Base-by-base conservation (phyloP, 225 moss, liverwort and hornwort genomes). In the Pleurozium schreberi region DNA sequence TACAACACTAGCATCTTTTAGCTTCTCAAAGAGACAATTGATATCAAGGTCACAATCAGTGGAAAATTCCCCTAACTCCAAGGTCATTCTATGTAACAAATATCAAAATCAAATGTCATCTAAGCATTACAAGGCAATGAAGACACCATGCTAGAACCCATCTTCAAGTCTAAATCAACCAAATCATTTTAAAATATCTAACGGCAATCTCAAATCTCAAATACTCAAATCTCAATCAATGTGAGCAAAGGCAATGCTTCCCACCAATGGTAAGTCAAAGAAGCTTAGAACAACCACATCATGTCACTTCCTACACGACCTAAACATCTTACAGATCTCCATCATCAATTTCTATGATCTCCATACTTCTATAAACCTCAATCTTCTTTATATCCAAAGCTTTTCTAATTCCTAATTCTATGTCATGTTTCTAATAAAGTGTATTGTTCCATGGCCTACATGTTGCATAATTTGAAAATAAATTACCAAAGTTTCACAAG, bases 331-430 rank as follows among this genome's bases (percentile, higher is more conserved):
- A 12, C 9, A 3, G 34, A 8, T 76, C 53, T 13, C 2, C 34
- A 75, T 33, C 50, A 20, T 21, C 20, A 13, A 75, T 5, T 34
- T 55, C 10, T 25, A 26, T 10, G 6, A 55, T 14, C 55, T 55
- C n/a, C n/a, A 15, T 1, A 55, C 6, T 10, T 0, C 0, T 17
- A 11, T 26, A 10, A n/a, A n/a, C 38, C 55, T 55, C 2, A 0
- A 26, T 10, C 1, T n/a, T n/a, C 26, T 11, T n/a, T n/a, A n/a
- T n/a, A 15, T 38, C n/a, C 7, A 25, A 57, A 79, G 26, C 6
- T 23, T 15, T 17, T 55, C 26, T 15, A 55, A 78, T 7, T 79
- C 17, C 57, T 23, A 22, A 10, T 17, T 26, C 10, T 55, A 78
- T 6, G 38, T 55, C 10, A 23, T 38, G 4, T 34, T 53, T 9